These are phyloP conservation scores for Craterostigma plantagineum DNA, from an alignment of 257 asterid genomes.

Conservation along the genomic window DNA sequence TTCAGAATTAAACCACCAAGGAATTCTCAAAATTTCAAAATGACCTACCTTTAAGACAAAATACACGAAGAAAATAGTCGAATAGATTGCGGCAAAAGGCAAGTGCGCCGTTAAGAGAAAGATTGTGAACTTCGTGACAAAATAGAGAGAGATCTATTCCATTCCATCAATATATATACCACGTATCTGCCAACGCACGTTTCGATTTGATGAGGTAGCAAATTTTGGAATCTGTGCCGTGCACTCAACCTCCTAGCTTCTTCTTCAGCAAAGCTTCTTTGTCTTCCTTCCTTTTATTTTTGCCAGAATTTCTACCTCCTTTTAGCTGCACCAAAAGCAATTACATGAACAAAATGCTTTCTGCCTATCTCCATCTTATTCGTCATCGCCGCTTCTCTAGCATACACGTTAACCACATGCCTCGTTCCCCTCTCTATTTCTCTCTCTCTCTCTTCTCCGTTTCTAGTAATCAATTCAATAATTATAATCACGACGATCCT, in stretches of 20 bases:
- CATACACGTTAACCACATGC: constrained; percentile 73
- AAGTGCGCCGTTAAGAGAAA: constrained; percentile 30
- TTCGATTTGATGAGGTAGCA: constrained; percentile 33
- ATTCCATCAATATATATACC: too few relatives aligned
- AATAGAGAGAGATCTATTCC: too few relatives aligned
- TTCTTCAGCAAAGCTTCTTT: not conserved
- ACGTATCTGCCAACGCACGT: too few relatives aligned
- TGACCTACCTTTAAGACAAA: constrained; percentile 10
- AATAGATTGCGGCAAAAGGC: constrained; percentile 78
- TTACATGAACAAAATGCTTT: not conserved
- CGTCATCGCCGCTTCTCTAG: constrained; percentile 29
- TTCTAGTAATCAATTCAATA: not conserved
- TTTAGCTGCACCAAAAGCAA: too few relatives aligned
- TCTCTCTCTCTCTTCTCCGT: constrained; percentile 5
- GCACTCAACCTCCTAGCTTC: constrained; percentile 58
- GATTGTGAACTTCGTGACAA: too few relatives aligned
- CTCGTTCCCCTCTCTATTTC: too few relatives aligned
- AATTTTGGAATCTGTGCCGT: constrained; percentile 97
- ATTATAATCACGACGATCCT: too few relatives aligned
- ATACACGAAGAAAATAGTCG: constrained; percentile 24
- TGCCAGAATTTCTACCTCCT: too few relatives aligned
- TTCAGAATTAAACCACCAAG: constrained; percentile 10
- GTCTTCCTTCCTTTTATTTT: too few relatives aligned
- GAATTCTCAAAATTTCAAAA: constrained; percentile 6
- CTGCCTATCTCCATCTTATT: constrained; percentile 29